A percentile compares a stretch with the other conserved stretches of the same genome.
These are phyloP conservation scores for Dactylella cylindrospora DNA, from an alignment of 2,329 filamentous ascomycete species.

Conservation along the genomic window DNA sequence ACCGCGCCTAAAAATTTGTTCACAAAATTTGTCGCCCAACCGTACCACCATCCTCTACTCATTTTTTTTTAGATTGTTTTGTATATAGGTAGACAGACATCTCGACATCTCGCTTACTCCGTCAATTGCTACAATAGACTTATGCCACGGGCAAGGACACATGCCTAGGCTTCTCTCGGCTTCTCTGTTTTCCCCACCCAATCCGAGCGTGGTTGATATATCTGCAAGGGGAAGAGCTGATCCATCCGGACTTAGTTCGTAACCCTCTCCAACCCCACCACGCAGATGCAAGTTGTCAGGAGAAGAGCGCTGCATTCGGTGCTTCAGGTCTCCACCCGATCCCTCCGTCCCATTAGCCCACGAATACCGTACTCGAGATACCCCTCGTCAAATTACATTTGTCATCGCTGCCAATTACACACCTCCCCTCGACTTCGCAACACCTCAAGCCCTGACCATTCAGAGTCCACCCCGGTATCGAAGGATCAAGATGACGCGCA, in stretches of 20 bases:
- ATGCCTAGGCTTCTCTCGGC: conserved; percentile 12
- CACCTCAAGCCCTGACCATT: conserved; percentile 15
- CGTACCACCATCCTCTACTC: too few relatives aligned
- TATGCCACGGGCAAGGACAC: conserved; percentile 20
- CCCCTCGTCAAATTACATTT: conserved; percentile 50
- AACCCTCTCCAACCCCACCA: conserved; percentile 19
- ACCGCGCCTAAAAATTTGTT: too few relatives aligned
- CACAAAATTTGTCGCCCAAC: too few relatives aligned
- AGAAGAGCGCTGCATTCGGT: conserved; percentile 53
- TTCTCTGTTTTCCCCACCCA: neutral
- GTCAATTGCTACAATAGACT: neutral
- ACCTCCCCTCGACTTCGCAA: conserved; percentile 32
- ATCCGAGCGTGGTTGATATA: conserved; percentile 14
- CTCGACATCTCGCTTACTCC: neutral
- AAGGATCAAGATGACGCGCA: conserved; percentile 7
- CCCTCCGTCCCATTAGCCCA: neutral
- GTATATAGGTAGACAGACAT: too few relatives aligned
- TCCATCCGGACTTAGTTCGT: conserved; percentile 49
- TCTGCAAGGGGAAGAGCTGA: conserved; percentile 18
- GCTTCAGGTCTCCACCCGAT: conserved; percentile 50
- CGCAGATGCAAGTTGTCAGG: conserved; percentile 53
- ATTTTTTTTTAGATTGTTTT: too few relatives aligned
- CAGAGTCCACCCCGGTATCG: conserved; percentile 1
- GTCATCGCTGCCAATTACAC: conserved; percentile 50
- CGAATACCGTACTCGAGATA: conserved; percentile 48